Base-by-base conservation (phyloP, 495 filamentous ascomycete genomes). In the Pseudevernia furfuracea region DNA sequence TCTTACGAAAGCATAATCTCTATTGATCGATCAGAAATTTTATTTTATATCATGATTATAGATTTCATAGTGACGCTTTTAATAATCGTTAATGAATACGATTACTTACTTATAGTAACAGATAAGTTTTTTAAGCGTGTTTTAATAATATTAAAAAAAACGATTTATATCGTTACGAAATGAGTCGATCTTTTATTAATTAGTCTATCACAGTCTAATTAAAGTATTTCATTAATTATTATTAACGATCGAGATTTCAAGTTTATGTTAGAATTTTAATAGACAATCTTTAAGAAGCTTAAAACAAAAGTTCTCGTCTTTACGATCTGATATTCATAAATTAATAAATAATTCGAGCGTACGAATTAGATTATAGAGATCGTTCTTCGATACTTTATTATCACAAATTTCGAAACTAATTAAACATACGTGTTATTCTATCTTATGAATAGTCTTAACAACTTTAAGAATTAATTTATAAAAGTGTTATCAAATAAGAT, bases 41-140 rank as follows among this genome's bases (percentile, higher is more conserved):
- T 34, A 21, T 65, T 59, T 15, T 65, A 65, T 60, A 60, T 49
- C 30, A 55, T 58, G 30, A 19, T 43, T 53, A 52, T 52, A 60
- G 7, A 65, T 7, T 52, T 38, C 56, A 61, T 52, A 41, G 8
- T 59, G 0, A 36, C 8, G 2, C 30, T 65, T 19, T 28, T 23
- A 28, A 14, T 60, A 61, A 61, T 0, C 0, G 49, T 37, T 32
- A 44, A 64, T 28, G 15, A 30, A 4, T 59, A 21, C 9, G 32
- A 60, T 36, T 41, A 34, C 34, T 10, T 59, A 55, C 15, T 65
- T 53, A 63, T n/a, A 0, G 15, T 63, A 32, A 63, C 12, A 23
- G 4, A 63, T 58, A 66, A 58, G 25, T 43, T 61, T 49, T 49
- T 17, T 8, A 46, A 61, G 4, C 2, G 2, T 2, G 3, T 3